Conservation (phyloP, 1,284 basidiomycete genomes). For the Moesziomyces antarcticus region DNA sequence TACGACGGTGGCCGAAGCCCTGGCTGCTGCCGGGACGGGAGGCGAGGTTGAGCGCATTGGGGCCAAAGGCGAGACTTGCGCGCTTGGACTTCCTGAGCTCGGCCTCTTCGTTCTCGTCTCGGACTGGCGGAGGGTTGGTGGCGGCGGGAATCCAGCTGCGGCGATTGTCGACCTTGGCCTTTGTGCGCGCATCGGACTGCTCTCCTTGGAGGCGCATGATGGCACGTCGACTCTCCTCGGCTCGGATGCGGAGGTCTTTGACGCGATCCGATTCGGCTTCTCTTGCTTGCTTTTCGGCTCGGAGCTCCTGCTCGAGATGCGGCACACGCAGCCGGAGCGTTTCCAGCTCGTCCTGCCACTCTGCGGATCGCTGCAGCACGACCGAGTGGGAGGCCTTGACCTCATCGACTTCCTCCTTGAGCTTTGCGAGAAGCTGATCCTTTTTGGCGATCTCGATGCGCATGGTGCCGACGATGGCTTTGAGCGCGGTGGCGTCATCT, state of each 20-base stretch:
- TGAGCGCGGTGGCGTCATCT: conserved; percentile 44
- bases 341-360: conserved; percentile 61
- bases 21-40: conserved; percentile 14
- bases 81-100: conserved; percentile 54
- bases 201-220: conserved; percentile 63
- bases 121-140: conserved; percentile 14
- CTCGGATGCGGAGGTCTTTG: conserved; percentile 60
- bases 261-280: conserved; percentile 60
- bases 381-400: conserved; percentile 53
- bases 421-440: conserved; percentile 28
- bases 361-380: conserved; percentile 48
- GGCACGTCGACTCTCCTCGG: conserved; percentile 60
- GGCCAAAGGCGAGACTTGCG: conserved; percentile 56
- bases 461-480: conserved; percentile 53
- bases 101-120: conserved; percentile 51
- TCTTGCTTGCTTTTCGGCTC: conserved; percentile 35
- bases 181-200: conserved; percentile 50
- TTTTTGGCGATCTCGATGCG: conserved; percentile 43
- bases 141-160: conserved; percentile 45
- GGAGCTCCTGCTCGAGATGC: conserved; percentile 30
- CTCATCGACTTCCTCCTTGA: conserved; percentile 45
- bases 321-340: conserved; percentile 34
- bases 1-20: conserved; percentile 36
- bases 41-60: conserved; percentile 42
- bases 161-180: conserved; percentile 50